Evolutionary conservation across 805 yeast genomes (phyloP).

Genomic region (Cyberlindnera euphorbiiphila): DNA sequence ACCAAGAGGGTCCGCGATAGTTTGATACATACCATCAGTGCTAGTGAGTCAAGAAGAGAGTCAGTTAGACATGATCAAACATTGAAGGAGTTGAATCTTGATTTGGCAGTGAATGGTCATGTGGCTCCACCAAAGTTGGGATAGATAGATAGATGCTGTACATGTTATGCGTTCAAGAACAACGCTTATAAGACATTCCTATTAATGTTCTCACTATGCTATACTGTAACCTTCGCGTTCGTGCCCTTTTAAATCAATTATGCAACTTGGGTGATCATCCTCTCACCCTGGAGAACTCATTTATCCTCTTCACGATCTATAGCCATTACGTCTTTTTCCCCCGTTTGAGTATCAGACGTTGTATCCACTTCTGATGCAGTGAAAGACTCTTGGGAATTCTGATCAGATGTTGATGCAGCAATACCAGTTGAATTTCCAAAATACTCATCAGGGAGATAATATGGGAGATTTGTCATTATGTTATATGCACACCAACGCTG

Average conservation of each 20-base stretch:
- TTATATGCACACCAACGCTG: constrained; percentile 8
- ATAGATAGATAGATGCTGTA: neutral
- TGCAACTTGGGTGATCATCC: too few species aligned
- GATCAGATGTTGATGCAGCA: too few species aligned
- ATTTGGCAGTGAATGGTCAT: constrained; percentile 10
- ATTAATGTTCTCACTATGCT: too few species aligned
- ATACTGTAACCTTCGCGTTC: too few species aligned
- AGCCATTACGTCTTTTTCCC: too few species aligned
- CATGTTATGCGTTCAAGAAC: neutral
- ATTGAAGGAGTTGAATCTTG: constrained; percentile 22
- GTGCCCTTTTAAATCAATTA: too few species aligned
- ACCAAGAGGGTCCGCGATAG: constrained; percentile 55
- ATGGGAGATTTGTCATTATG: constrained; percentile 1
- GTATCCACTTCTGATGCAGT: too few species aligned
- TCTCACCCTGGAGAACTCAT: too few species aligned
- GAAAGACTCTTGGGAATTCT: too few species aligned
- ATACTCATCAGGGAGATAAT: constrained; percentile 9
- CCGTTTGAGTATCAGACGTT: too few species aligned
- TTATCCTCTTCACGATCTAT: too few species aligned
- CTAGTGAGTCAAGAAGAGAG: constrained; percentile 25
- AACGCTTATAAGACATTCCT: neutral
- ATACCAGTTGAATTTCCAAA: too few species aligned
- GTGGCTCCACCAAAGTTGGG: constrained; percentile 7
- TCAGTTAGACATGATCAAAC: constrained; percentile 16
- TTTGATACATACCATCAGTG: constrained; percentile 20